Percentiles rank a stretch among this genome's conserved stretches.
Evolutionary conservation across 495 filamentous ascomycete genomes (phyloP).

Genomic region (Rostrohypoxylon terebratum): DNA sequence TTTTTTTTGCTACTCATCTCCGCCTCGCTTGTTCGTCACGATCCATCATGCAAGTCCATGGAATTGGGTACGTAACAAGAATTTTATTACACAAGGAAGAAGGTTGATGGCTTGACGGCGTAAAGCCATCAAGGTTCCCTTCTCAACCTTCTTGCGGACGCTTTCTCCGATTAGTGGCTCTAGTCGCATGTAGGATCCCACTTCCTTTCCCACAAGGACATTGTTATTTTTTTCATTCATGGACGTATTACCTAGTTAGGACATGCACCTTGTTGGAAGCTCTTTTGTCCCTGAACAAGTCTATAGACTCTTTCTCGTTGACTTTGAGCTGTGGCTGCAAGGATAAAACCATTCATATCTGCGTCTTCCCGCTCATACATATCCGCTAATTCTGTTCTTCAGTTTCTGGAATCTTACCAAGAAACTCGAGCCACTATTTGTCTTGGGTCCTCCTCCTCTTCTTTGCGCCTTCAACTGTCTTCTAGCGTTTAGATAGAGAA

Average conservation of each 20-base stretch:
- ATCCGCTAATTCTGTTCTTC: slow-evolving; percentile 5
- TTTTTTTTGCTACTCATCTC: neutral
- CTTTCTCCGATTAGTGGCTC: slow-evolving; percentile 10
- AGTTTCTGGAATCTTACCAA: slow-evolving; percentile 19
- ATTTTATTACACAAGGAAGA: neutral
- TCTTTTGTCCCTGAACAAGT: slow-evolving; percentile 16
- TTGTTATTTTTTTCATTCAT: slow-evolving; percentile 21
- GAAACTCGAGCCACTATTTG: neutral
- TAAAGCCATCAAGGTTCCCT: slow-evolving; percentile 42
- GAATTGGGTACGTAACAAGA: slow-evolving; percentile 5
- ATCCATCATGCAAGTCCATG: slow-evolving; percentile 7
- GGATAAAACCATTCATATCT: slow-evolving; percentile 9
- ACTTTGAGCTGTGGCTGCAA: neutral
- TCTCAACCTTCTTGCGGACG: neutral
- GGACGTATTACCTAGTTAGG: neutral
- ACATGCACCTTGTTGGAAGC: slow-evolving; percentile 15
- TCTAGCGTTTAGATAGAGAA: slow-evolving; percentile 10
- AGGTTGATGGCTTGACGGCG: slow-evolving; percentile 12
- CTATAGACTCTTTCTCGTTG: neutral
- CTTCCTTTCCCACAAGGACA: slow-evolving; percentile 12
- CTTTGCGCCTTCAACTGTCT: neutral
- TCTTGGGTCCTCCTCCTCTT: neutral
- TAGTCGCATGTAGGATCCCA: slow-evolving; percentile 14
- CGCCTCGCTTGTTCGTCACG: neutral
- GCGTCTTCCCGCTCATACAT: slow-evolving; percentile 11